Evolutionary conservation across 2,329 filamentous ascomycete genomes (phyloP).

Genomic region (Colletotrichum lupini): DNA sequence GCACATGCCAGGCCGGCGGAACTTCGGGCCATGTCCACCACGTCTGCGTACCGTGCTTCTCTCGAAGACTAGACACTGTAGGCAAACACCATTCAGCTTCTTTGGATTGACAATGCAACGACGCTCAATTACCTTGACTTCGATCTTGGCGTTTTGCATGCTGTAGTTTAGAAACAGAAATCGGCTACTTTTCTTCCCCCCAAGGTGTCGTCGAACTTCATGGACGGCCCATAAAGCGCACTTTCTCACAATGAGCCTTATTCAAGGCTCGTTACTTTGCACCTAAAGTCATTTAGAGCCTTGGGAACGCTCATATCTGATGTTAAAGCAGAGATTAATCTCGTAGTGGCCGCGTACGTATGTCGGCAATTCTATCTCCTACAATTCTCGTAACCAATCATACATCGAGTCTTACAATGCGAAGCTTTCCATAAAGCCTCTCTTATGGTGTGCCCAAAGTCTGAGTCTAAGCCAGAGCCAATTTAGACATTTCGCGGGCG

Average conservation of each 20-base stretch:
- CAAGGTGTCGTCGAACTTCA: background rate
- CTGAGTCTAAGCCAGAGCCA: background rate
- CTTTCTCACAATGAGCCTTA: background rate
- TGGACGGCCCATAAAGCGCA: background rate
- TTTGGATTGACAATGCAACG: background rate
- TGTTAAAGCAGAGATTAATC: background rate
- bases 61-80: background rate
- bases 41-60: no score
- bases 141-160: background rate
- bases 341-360: background rate
- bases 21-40: conserved; percentile 23
- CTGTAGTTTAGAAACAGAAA: background rate
- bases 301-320: background rate
- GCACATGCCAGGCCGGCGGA: conserved; percentile 28
- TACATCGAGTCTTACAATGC: background rate
- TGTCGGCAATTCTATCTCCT: background rate
- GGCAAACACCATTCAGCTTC: background rate
- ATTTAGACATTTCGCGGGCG: background rate
- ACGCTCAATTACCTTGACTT: background rate
- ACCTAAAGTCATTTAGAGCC: background rate
- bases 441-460: background rate
- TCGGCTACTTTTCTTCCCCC: background rate
- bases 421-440: background rate
- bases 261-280: background rate
- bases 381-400: background rate